Evolutionary conservation across 2,329 filamentous ascomycete species (phyloP).

Genomic region (Colletotrichum navitas): DNA sequence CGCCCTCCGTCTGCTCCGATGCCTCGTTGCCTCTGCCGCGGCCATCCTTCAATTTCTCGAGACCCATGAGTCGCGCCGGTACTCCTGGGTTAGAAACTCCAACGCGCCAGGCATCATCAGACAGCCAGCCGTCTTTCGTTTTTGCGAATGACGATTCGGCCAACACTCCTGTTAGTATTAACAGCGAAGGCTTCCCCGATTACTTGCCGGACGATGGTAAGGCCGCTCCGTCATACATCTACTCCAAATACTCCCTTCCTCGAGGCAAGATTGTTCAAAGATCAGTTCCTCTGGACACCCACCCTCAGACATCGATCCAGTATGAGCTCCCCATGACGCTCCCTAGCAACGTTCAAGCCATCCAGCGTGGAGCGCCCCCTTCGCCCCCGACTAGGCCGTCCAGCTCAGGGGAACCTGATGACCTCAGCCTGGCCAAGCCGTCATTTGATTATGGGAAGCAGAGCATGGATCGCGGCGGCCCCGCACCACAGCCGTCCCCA

Average conservation of each 20-base stretch:
- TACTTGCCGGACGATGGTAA: slow-evolving; percentile 59
- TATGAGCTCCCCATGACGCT: slow-evolving; percentile 70
- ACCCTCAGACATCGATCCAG: slow-evolving; percentile 66
- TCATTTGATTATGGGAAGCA: slow-evolving; percentile 65
- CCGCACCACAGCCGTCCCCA: slow-evolving; percentile 58
- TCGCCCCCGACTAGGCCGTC: slow-evolving; percentile 72
- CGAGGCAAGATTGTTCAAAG: slow-evolving; percentile 84
- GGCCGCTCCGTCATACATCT: slow-evolving; percentile 81
- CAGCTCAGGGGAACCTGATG: slow-evolving; percentile 64
- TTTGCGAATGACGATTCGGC: slow-evolving; percentile 71
- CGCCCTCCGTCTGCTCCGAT: slow-evolving; percentile 88
- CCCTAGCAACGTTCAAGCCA: slow-evolving; percentile 58
- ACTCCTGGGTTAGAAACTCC: slow-evolving; percentile 70
- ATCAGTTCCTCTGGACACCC: slow-evolving; percentile 69
- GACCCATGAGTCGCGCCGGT: slow-evolving; percentile 83
- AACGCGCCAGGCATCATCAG: slow-evolving; percentile 72
- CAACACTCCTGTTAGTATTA: slow-evolving; percentile 79
- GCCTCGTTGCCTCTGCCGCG: slow-evolving; percentile 76
- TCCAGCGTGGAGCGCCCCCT: slow-evolving; percentile 64
- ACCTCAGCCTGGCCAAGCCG: slow-evolving; percentile 56
- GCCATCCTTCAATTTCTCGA: slow-evolving; percentile 92
- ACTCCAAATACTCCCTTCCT: slow-evolving; percentile 86
- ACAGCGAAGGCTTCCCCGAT: slow-evolving; percentile 76
- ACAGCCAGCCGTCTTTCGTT: slow-evolving; percentile 75
- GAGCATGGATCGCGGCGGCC: slow-evolving; percentile 58